A percentile compares a stretch with the other conserved stretches of the same genome.
These are phyloP conservation scores for Metroxylon sagu DNA, from an alignment of 176 grass and related monocot genomes.

Conservation along the genomic window DNA sequence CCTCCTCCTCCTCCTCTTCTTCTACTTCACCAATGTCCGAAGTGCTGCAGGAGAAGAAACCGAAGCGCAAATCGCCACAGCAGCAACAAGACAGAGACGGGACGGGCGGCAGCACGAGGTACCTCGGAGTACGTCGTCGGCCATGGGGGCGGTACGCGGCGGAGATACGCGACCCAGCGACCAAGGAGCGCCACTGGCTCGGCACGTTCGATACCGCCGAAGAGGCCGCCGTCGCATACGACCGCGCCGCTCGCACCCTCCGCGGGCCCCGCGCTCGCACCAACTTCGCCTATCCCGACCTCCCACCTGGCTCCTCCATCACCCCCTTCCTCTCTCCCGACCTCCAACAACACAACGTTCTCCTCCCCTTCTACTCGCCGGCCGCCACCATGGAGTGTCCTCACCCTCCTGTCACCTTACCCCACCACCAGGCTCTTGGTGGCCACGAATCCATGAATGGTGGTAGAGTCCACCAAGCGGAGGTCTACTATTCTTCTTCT, in stretches of 20 bases:
- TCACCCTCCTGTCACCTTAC: too few species aligned
- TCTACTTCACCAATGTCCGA: conserved; percentile 10
- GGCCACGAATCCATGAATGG: too few species aligned
- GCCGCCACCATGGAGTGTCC: not conserved
- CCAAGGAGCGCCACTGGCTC: conserved; percentile 93
- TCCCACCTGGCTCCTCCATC: conserved; percentile 80
- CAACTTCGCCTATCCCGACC: conserved; percentile 97
- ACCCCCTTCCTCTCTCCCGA: conserved; percentile 95
- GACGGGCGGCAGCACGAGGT: conserved; percentile 30
- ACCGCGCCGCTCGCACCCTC: conserved; percentile 75
- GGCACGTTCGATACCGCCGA: conserved; percentile 96
- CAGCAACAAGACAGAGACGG: conserved; percentile 10
- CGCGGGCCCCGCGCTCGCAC: conserved; percentile 67
- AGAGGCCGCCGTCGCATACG: conserved; percentile 92
- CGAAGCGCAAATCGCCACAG: conserved; percentile 54
- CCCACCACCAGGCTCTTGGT: not conserved
- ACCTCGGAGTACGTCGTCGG: conserved; percentile 67
- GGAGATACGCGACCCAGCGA: conserved; percentile 93
- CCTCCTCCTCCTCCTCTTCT: conserved; percentile 26
- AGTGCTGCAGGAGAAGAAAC: conserved; percentile 36
- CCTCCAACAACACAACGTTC: conserved; percentile 39
- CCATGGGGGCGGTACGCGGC: conserved; percentile 97
- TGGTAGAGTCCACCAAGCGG: too few species aligned
- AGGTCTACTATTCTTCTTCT: too few species aligned
- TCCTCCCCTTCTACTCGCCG: conserved; percentile 41